A percentile compares a stretch with the other conserved stretches of the same genome.
Conservation (phyloP, 2,329 filamentous ascomycete species). For the Colletotrichum musicola region DNA sequence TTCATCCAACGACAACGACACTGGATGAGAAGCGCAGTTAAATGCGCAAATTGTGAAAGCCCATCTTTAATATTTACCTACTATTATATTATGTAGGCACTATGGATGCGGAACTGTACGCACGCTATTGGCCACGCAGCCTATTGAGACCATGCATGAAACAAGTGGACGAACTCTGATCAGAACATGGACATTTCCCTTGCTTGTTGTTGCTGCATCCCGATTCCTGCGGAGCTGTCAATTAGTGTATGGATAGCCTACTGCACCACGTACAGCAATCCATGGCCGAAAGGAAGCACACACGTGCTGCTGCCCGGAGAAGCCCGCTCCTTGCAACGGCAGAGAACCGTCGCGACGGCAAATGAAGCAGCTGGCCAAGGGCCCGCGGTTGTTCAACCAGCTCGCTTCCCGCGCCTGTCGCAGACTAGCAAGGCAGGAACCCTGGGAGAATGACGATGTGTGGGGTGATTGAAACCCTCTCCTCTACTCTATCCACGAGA, state of each 20-base stretch:
- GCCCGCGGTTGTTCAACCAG: not conserved
- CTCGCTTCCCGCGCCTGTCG: not conserved
- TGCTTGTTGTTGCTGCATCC: too few relatives aligned
- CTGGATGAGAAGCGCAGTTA: too few relatives aligned
- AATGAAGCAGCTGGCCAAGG: not conserved
- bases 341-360: not conserved
- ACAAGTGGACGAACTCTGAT: constrained; percentile 8
- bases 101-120: too few relatives aligned
- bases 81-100: too few relatives aligned
- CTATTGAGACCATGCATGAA: constrained; percentile 6
- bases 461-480: constrained; percentile 12
- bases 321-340: not conserved
- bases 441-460: constrained; percentile 15
- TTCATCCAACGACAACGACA: not conserved
- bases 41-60: too few relatives aligned
- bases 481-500: not conserved
- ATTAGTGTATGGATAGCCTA: too few relatives aligned
- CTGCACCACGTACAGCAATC: too few relatives aligned
- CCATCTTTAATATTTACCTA: too few relatives aligned
- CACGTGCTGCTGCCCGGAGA: too few relatives aligned
- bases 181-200: not conserved
- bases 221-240: too few relatives aligned
- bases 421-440: not conserved
- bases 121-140: not conserved
- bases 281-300: too few relatives aligned